Conservation (phyloP, 176 grass and related monocot species). For the Guadua angustifolia region DNA sequence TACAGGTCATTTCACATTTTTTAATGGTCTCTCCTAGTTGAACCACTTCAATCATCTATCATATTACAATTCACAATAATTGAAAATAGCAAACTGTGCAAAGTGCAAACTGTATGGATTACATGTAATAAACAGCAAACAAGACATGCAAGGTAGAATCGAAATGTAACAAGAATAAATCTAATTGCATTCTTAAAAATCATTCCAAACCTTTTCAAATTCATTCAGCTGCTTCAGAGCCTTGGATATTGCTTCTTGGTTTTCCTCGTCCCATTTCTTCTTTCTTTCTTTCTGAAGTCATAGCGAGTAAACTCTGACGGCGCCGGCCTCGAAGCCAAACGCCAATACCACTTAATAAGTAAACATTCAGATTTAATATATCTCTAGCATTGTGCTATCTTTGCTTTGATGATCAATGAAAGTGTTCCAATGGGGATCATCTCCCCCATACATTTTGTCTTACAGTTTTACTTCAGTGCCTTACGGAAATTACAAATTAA, state of each 20-base stretch:
- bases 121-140: conserved; percentile 19
- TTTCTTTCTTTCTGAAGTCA: conserved; percentile 84
- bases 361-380: too few relatives aligned
- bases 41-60: conserved; percentile 6
- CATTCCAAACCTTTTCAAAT: conserved; percentile 84
- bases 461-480: not conserved
- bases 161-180: conserved; percentile 6
- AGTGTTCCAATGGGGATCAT: too few relatives aligned
- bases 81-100: conserved; percentile 23
- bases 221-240: conserved; percentile 87
- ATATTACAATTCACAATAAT: conserved; percentile 14
- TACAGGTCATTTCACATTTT: conserved; percentile 7
- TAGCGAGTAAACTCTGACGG: conserved; percentile 19
- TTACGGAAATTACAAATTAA: not conserved
- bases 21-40: not conserved
- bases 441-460: too few relatives aligned
- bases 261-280: conserved; percentile 94
- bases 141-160: conserved; percentile 1
- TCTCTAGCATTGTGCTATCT: too few relatives aligned
- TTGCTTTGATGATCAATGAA: too few relatives aligned
- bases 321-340: too few relatives aligned
- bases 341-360: too few relatives aligned
- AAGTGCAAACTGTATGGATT: conserved; percentile 25
- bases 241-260: conserved; percentile 93
- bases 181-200: not conserved